Conservation (phyloP, 2,329 filamentous ascomycete genomes). For the Colletotrichum tropicicola region DNA sequence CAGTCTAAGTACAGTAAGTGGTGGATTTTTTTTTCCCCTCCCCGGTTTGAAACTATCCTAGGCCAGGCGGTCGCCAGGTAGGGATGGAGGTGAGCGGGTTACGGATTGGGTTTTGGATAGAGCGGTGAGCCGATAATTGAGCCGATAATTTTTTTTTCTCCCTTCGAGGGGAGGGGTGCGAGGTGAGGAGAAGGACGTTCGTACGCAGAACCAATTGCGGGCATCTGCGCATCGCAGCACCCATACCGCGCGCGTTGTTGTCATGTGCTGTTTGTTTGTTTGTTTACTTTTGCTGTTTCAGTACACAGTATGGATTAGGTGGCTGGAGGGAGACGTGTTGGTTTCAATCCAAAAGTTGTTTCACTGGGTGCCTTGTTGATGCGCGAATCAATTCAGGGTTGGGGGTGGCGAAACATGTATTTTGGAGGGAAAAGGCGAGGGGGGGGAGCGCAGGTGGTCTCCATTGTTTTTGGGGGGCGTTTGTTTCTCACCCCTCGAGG, state of each 20-base stretch:
- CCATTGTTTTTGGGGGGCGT: too few species aligned
- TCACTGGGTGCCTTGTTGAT: not conserved
- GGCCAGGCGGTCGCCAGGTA: too few species aligned
- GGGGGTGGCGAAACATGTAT: not conserved
- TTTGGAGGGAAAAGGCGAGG: not conserved
- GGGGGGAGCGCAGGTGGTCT: too few species aligned
- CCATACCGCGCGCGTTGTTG: not conserved
- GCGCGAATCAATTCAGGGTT: slow-evolving; percentile 1
- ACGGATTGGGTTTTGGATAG: slow-evolving; percentile 14
- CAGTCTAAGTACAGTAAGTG: not conserved
- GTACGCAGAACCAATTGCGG: not conserved
- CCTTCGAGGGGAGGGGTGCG: not conserved
- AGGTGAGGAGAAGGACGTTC: not conserved
- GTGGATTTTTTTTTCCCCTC: too few species aligned
- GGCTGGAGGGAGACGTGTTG: not conserved
- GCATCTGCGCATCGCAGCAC: not conserved
- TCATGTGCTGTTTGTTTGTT: slow-evolving; percentile 2
- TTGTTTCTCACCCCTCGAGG: too few species aligned
- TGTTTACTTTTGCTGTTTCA: slow-evolving; percentile 12
- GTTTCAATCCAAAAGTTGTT: not conserved
- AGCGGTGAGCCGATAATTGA: slow-evolving; percentile 25
- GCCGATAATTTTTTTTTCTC: not conserved
- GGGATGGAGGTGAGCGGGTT: slow-evolving; percentile 15
- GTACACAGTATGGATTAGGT: not conserved
- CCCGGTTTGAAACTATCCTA: not conserved